Evolutionary conservation across 2,329 filamentous ascomycete genomes (phyloP).

Genomic region (Phaeoacremonium minimum): DNA sequence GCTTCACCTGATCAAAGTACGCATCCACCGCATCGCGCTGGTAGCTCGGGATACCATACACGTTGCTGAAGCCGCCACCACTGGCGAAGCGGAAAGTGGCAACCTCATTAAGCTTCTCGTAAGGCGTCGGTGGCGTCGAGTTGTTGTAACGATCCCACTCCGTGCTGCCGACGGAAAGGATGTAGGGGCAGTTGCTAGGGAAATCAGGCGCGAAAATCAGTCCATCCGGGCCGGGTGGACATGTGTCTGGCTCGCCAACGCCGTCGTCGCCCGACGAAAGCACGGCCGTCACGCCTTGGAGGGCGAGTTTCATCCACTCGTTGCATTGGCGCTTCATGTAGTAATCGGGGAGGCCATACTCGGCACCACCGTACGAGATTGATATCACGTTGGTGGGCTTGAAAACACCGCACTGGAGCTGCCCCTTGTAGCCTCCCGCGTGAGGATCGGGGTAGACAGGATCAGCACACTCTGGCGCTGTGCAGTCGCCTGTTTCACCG

Average conservation of each 20-base stretch:
- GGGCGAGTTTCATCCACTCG: constrained; percentile 48
- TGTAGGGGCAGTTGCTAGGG: constrained; percentile 43
- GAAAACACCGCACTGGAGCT: constrained; percentile 27
- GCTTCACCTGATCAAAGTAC: constrained; percentile 29
- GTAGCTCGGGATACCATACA: constrained; percentile 37
- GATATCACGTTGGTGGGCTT: constrained; percentile 52
- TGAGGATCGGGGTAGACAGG: constrained; percentile 42
- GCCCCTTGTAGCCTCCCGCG: constrained; percentile 41
- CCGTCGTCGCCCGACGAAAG: constrained; percentile 44
- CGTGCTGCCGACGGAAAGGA: constrained; percentile 14
- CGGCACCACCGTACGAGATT: constrained; percentile 52
- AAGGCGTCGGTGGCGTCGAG: constrained; percentile 5
- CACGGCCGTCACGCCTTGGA: constrained; percentile 42
- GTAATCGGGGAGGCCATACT: constrained; percentile 46
- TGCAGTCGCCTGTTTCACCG: constrained; percentile 39
- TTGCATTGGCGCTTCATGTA: constrained; percentile 50
- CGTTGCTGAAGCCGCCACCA: constrained; percentile 41
- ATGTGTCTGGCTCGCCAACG: constrained; percentile 34
- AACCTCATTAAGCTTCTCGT: constrained; percentile 11
- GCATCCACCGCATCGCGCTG: constrained; percentile 31
- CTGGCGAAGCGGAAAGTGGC: constrained; percentile 20
- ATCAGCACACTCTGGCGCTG: constrained; percentile 25
- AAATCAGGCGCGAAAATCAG: constrained; percentile 44
- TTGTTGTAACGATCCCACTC: constrained; percentile 6
- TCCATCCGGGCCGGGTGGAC: constrained; percentile 27